These are phyloP conservation scores for Aspergillus hortae DNA, from an alignment of 2,329 filamentous ascomycete species.

Conservation along the genomic window DNA sequence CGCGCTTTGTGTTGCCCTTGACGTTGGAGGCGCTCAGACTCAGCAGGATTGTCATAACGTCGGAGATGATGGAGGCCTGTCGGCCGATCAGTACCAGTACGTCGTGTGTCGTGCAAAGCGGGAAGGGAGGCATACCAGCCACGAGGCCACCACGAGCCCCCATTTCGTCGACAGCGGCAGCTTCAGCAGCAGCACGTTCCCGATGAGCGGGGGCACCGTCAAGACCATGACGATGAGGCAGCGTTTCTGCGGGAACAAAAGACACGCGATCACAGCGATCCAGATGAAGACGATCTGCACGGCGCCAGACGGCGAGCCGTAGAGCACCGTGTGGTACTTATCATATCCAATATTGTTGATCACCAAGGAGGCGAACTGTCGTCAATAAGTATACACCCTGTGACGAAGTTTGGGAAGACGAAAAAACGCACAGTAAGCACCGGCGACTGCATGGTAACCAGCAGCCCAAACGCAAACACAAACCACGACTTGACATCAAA, in stretches of 20 bases:
- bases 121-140: conserved; percentile 34
- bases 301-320: conserved; percentile 47
- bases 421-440: conserved; percentile 29
- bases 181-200: conserved; percentile 42
- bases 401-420: too few species aligned
- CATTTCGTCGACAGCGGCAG: conserved; percentile 41
- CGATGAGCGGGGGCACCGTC: conserved; percentile 42
- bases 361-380: conserved; percentile 45
- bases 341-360: conserved; percentile 47
- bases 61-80: conserved; percentile 43
- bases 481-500: conserved; percentile 43
- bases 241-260: conserved; percentile 38
- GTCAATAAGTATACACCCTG: too few species aligned
- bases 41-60: conserved; percentile 40
- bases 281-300: conserved; percentile 47
- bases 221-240: conserved; percentile 39
- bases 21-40: conserved; percentile 47
- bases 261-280: conserved; percentile 40
- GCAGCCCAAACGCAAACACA: conserved; percentile 43
- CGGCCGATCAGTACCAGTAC: neutral
- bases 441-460: conserved; percentile 45
- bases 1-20: conserved; percentile 49
- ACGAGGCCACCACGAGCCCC: conserved; percentile 48
- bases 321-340: conserved; percentile 45
- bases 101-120: neutral